phyloP scores from a whole-genome alignment of 305 asterid species.

The Fraxinus velutina region DNA sequence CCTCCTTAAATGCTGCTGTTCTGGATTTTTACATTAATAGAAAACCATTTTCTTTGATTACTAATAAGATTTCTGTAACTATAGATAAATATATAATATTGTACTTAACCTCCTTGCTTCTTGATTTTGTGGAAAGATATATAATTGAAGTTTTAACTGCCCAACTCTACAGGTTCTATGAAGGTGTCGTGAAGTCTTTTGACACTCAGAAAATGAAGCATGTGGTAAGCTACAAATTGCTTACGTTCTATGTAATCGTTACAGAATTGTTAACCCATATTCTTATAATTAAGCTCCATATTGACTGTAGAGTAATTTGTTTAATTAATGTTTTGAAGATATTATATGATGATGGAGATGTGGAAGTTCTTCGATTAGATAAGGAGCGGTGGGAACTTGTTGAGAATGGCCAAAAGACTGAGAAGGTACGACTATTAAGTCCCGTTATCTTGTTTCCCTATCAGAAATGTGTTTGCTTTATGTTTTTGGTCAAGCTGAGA shows the following conservation, averaged over 20 bases:
- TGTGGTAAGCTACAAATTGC: conserved; percentile 56
- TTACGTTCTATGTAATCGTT: conserved; percentile 14
- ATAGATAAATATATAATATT: not conserved
- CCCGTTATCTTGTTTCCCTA: not conserved
- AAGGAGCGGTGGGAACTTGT: conserved; percentile 86
- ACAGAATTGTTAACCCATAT: conserved; percentile 9
- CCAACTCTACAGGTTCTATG: conserved; percentile 58
- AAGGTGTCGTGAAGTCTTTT: conserved; percentile 77
- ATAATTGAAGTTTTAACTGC: not conserved
- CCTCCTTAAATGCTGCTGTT: not conserved
- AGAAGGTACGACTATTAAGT: conserved; percentile 38
- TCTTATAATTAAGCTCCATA: not conserved
- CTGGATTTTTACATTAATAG: conserved; percentile 14
- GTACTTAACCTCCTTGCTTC: not conserved
- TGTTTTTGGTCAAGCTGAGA: conserved; percentile 1
- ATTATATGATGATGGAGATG: conserved; percentile 85
- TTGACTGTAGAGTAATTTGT: conserved; percentile 10
- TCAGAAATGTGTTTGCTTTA: conserved; percentile 1
- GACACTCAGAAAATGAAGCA: conserved; percentile 77
- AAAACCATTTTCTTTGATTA: not conserved
- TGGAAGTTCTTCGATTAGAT: conserved; percentile 86
- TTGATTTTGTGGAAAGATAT: not conserved
- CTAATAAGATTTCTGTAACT: conserved; percentile 6
- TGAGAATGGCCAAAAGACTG: conserved; percentile 40
- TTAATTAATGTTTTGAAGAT: conserved; percentile 40